A percentile compares a stretch with the other conserved stretches of the same genome.
Conservation (phyloP, 2,329 filamentous ascomycete species). For the Sarocladium strictum region DNA sequence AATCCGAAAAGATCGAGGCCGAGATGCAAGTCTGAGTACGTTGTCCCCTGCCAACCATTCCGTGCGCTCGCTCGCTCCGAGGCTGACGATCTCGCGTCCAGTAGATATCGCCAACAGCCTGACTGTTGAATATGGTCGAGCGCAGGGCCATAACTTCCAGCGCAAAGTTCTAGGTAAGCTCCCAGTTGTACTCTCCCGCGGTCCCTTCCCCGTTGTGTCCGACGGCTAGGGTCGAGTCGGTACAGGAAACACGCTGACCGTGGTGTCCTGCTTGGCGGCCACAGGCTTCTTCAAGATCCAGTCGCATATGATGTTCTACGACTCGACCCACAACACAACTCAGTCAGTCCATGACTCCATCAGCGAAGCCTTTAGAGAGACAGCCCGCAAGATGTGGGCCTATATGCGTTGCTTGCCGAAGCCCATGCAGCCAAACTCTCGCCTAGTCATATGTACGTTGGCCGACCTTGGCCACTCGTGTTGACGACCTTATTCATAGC, state of each 20-base stretch:
- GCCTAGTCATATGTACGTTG: slow-evolving; percentile 58
- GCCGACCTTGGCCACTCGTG: neutral
- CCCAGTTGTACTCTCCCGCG: neutral
- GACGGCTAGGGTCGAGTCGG: too few relatives aligned
- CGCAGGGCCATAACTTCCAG: slow-evolving; percentile 72
- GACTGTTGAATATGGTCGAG: slow-evolving; percentile 69
- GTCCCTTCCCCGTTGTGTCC: too few relatives aligned
- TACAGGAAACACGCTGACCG: neutral
- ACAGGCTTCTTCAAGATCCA: slow-evolving; percentile 72
- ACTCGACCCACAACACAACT: slow-evolving; percentile 69
- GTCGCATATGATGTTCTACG: slow-evolving; percentile 77
- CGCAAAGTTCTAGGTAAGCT: slow-evolving; percentile 66
- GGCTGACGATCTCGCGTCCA: neutral
- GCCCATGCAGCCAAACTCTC: slow-evolving; percentile 47
- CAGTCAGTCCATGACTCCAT: slow-evolving; percentile 68
- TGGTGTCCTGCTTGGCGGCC: neutral
- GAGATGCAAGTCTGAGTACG: slow-evolving; percentile 14
- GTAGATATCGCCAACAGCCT: slow-evolving; percentile 58
- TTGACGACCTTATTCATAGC: too few relatives aligned
- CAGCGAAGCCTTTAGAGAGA: slow-evolving; percentile 67
- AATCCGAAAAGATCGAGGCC: slow-evolving; percentile 62
- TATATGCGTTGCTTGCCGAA: slow-evolving; percentile 54
- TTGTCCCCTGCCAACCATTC: neutral
- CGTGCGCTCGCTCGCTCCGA: neutral
- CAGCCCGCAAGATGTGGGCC: slow-evolving; percentile 68